Base-by-base conservation (phyloP, 257 asterid species). In the Avicennia marina region DNA sequence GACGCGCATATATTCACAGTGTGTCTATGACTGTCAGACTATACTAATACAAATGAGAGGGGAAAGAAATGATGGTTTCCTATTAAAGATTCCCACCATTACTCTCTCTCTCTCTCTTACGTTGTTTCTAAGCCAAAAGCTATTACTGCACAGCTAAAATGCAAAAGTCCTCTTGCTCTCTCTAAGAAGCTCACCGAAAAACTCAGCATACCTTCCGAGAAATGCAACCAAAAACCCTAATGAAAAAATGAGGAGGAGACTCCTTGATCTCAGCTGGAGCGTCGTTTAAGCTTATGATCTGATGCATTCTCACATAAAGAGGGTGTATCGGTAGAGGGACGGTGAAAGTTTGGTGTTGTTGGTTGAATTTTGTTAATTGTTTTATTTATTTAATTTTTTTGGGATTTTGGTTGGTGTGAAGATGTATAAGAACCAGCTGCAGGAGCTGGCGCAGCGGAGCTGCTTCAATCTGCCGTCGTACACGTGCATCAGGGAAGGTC, bases 361-460 rank as follows among this genome's bases (percentile, higher is more conserved):
- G 2, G 13, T 36, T 36, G 9, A 12, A 36, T 36, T 2, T 36
- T 29, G 33, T 29, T 29, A 2, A 2, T 29, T 7, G 33, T 29
- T 29, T 3, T 29, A 7, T 29, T 3, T 29, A 29, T n/a, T n/a
- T n/a, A n/a, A n/a, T n/a, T n/a, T 36, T 11, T 8, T 3, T 7
- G 41, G 9, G 41, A 36, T 7, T 36, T 2, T 12, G 41, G 41
- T 36, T 12, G 41, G 41, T 36, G 41, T 11, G 2, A 63, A 77
- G 75, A 83, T 80, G 89, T 82, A 82, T 65, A 88, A 88, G 83
- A 88, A 85, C 77, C 95, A 82, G 89, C 81, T 85, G 56, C 96
- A 88, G 77, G 93, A 82, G 86, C 83, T 88, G 78, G 95, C 96
- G 71, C 96, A 85, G 71, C 80, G 86, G 86, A 82, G 95, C 89